phyloP scores from a whole-genome alignment of 73 alveolate genomes.

The Strombidium stylifer region DNA sequence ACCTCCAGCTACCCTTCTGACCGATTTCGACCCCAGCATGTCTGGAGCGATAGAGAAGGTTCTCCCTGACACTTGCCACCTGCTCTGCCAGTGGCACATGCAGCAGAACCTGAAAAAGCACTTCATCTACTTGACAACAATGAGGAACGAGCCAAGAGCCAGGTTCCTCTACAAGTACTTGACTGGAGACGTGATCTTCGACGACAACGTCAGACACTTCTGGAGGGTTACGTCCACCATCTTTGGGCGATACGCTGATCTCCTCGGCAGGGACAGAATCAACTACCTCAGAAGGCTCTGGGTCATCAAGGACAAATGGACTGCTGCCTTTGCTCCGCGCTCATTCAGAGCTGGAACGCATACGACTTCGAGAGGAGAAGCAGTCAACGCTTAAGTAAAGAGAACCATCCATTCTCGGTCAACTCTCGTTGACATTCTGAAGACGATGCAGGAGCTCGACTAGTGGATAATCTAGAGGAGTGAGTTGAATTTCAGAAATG shows the following conservation, averaged over 20 bases:
- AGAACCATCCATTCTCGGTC: slow-evolving; percentile 27
- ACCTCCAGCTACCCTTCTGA: slow-evolving; percentile 32
- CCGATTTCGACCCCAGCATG: slow-evolving; percentile 59
- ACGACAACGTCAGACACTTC: slow-evolving; percentile 21
- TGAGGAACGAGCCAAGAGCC: slow-evolving; percentile 32
- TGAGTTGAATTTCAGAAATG: slow-evolving; percentile 21
- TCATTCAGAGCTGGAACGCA: slow-evolving; percentile 43
- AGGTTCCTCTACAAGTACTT: slow-evolving; percentile 29
- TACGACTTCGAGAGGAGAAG: slow-evolving; percentile 44
- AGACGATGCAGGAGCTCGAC: slow-evolving; percentile 36
- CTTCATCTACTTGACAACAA: slow-evolving; percentile 23
- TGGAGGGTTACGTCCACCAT: slow-evolving; percentile 2
- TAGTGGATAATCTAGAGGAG: slow-evolving; percentile 25
- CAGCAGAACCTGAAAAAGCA: slow-evolving; percentile 46
- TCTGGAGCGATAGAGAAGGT: slow-evolving; percentile 47
- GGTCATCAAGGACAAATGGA: slow-evolving; percentile 47
- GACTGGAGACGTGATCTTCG: slow-evolving; percentile 23
- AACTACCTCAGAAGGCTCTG: slow-evolving; percentile 21
- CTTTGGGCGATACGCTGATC: slow-evolving; percentile 4
- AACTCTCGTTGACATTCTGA: slow-evolving; percentile 22
- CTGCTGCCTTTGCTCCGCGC: slow-evolving; percentile 42
- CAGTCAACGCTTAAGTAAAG: slow-evolving; percentile 48
- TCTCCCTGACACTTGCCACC: slow-evolving; percentile 15
- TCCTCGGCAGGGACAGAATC: slow-evolving; percentile 13
- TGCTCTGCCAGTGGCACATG: slow-evolving; percentile 61